These are phyloP conservation scores for Diutina siamensis DNA, from an alignment of 1,139 yeast genomes.

Conservation along the genomic window DNA sequence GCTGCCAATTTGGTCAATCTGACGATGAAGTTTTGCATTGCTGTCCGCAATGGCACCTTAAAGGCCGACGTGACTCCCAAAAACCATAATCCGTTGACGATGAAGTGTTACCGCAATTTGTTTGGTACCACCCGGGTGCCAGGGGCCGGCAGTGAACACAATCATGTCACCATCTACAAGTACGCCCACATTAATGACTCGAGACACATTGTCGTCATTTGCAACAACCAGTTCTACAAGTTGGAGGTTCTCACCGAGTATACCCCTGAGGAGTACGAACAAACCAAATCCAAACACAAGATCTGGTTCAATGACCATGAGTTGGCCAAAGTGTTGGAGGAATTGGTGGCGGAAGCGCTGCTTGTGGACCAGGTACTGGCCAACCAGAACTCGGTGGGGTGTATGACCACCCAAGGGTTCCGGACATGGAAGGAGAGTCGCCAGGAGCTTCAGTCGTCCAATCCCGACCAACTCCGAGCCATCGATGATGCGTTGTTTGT, in stretches of 20 bases:
- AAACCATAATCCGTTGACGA: slow-evolving; percentile 42
- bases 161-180: slow-evolving; percentile 21
- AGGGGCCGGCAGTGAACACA: slow-evolving; percentile 12
- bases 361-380: slow-evolving; percentile 27
- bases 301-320: slow-evolving; percentile 46
- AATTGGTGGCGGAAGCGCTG: slow-evolving; percentile 31
- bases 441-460: slow-evolving; percentile 32
- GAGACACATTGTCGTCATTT: slow-evolving; percentile 43
- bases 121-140: slow-evolving; percentile 65
- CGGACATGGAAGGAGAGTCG: slow-evolving; percentile 54
- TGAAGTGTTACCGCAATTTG: slow-evolving; percentile 53
- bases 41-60: slow-evolving; percentile 41
- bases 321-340: slow-evolving; percentile 36
- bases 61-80: slow-evolving; percentile 47
- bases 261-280: slow-evolving; percentile 19
- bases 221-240: slow-evolving; percentile 52
- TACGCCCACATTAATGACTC: slow-evolving; percentile 18
- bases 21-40: slow-evolving; percentile 50
- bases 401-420: slow-evolving; percentile 58
- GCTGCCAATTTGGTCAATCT: slow-evolving; percentile 58
- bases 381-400: slow-evolving; percentile 49
- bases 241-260: slow-evolving; percentile 41
- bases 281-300: slow-evolving; percentile 14
- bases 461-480: slow-evolving; percentile 29
- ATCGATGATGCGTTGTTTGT: slow-evolving; percentile 61